These are phyloP conservation scores for Syzygium jambos DNA, from an alignment of 345 rosid genomes.

Conservation along the genomic window DNA sequence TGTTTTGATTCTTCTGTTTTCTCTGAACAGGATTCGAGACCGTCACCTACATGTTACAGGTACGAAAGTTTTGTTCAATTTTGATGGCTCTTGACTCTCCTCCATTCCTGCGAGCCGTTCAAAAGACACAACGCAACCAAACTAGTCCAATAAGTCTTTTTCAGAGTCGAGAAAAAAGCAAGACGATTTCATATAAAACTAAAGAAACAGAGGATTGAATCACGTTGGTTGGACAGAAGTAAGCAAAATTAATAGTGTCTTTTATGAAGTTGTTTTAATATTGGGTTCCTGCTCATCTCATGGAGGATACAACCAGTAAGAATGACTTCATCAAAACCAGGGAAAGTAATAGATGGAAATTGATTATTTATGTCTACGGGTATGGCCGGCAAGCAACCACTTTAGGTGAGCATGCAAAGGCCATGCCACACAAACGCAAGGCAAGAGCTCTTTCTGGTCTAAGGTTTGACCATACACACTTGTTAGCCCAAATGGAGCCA, in stretches of 20 bases:
- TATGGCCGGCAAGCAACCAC: neutral
- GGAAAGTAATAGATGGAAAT: neutral
- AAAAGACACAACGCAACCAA: too few relatives aligned
- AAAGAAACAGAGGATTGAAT: neutral
- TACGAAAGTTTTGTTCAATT: conserved; percentile 6
- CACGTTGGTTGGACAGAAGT: neutral
- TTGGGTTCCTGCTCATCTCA: neutral
- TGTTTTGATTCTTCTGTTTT: neutral
- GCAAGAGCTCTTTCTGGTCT: neutral
- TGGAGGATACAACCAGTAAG: neutral
- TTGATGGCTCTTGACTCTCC: neutral
- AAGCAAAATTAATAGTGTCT: neutral
- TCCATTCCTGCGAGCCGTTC: too few relatives aligned
- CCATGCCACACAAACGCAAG: neutral
- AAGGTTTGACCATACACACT: neutral
- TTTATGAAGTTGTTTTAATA: neutral
- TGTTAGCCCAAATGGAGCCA: neutral
- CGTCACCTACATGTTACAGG: conserved; percentile 94
- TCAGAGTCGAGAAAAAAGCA: neutral
- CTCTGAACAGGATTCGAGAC: conserved; percentile 75
- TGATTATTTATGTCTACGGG: neutral
- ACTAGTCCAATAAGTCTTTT: neutral
- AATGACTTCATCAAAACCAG: neutral
- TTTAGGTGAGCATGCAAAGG: neutral
- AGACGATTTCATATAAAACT: neutral